phyloP scores from a whole-genome alignment of 331 rosid genomes.

The Erythrophleum ivorense region DNA sequence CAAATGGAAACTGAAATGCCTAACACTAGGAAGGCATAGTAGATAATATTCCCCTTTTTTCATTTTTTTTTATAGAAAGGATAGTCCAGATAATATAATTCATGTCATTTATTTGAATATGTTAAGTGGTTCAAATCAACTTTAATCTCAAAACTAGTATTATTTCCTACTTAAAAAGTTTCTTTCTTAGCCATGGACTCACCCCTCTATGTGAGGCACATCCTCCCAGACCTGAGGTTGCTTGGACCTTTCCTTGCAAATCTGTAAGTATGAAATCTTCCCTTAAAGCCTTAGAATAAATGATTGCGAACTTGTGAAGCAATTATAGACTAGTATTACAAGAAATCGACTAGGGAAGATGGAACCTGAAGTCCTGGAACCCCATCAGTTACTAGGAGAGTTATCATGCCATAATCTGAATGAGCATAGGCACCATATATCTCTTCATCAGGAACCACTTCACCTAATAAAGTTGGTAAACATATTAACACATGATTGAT shows the following conservation, averaged over 20 bases:
- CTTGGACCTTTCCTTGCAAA: constrained; percentile 72
- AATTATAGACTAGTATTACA: neutral
- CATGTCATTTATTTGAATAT: neutral
- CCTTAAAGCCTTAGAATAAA: constrained; percentile 11
- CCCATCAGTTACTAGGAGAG: constrained; percentile 72
- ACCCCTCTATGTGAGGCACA: constrained; percentile 76
- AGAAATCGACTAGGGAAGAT: constrained; percentile 33
- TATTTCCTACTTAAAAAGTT: constrained; percentile 2
- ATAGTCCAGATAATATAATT: constrained; percentile 24
- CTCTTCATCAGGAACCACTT: constrained; percentile 57
- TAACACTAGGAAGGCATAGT: constrained; percentile 7
- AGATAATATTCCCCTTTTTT: neutral
- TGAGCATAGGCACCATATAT: constrained; percentile 76
- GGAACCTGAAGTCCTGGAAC: constrained; percentile 85
- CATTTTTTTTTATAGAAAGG: neutral
- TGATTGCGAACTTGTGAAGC: constrained; percentile 25
- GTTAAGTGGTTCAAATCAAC: neutral
- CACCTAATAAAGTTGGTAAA: constrained; percentile 52
- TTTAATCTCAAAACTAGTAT: neutral
- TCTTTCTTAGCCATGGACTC: constrained; percentile 36
- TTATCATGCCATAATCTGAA: constrained; percentile 86
- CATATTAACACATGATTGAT: too few species aligned
- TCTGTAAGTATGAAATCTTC: constrained; percentile 41
- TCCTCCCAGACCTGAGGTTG: constrained; percentile 86
- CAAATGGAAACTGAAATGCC: constrained; percentile 28